Percentiles rank a stretch among this genome's conserved stretches.
phyloP scores from a whole-genome alignment of 2,329 filamentous ascomycete genomes.

The Claviceps cyperi region DNA sequence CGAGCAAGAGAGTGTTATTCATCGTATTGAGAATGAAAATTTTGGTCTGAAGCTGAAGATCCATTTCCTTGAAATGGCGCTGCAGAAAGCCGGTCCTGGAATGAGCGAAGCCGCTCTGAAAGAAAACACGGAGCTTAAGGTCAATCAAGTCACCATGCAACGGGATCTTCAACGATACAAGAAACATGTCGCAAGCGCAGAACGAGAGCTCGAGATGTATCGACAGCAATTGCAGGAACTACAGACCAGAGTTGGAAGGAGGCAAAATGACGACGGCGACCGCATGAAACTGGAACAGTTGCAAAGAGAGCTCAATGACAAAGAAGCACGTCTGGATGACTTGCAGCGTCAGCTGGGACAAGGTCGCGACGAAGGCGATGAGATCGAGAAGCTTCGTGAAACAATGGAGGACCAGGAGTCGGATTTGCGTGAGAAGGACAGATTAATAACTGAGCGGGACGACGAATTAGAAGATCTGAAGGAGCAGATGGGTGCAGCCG shows the following conservation, averaged over 20 bases:
- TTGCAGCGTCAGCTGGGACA: slow-evolving; percentile 45
- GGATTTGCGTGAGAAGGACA: slow-evolving; percentile 62
- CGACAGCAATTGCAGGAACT: slow-evolving; percentile 69
- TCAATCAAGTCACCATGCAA: slow-evolving; percentile 80
- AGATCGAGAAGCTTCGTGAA: slow-evolving; percentile 54
- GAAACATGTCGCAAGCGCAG: slow-evolving; percentile 68
- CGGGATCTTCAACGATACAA: slow-evolving; percentile 74
- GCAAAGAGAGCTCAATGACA: slow-evolving; percentile 39
- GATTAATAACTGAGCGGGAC: slow-evolving; percentile 56
- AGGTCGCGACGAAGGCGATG: slow-evolving; percentile 40
- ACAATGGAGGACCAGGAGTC: slow-evolving; percentile 64
- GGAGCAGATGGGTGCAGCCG: slow-evolving; percentile 34
- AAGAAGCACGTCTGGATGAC: slow-evolving; percentile 45
- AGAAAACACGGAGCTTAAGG: slow-evolving; percentile 93
- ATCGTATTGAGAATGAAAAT: slow-evolving; percentile 96
- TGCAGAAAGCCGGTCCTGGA: slow-evolving; percentile 75
- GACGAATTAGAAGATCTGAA: slow-evolving; percentile 59
- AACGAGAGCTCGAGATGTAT: slow-evolving; percentile 76
- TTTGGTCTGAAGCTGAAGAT: slow-evolving; percentile 95
- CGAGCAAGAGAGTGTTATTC: slow-evolving; percentile 90
- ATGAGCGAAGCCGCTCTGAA: slow-evolving; percentile 80
- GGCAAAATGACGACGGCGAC: slow-evolving; percentile 57
- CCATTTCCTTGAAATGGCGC: slow-evolving; percentile 83
- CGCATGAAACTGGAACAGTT: slow-evolving; percentile 46
- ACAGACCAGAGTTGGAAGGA: slow-evolving; percentile 65